Evolutionary conservation across 2,329 filamentous ascomycete genomes (phyloP), one percentile per base, ranked within the genome.

Genomic region (Ilyonectria sp.): DNA sequence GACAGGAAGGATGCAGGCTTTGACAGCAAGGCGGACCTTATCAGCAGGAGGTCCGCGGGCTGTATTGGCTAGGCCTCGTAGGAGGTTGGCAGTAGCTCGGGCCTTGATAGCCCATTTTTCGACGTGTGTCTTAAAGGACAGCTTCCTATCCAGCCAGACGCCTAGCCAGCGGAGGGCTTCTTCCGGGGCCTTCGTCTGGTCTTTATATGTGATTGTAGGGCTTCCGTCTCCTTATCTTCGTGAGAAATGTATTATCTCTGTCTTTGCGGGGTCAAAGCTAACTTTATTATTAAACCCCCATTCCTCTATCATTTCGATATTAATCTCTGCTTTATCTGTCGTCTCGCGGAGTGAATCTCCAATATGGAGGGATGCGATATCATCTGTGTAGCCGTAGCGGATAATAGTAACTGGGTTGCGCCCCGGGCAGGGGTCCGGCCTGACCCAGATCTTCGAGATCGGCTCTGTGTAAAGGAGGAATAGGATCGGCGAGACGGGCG

Each of bases 111-210:
- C 2, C 37, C 2, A 17, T 40, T 17, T 13, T 40, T 33, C 31
- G 4, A 33, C 4, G 6, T 33, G 6, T 8, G 6, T 33, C 31
- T 11, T 33, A 33, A 33, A 33, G 6, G 31, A 33, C 1, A 44
- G 40, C 37, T n/a, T 62, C 37, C 23, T 15, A 21, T 62, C 50
- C 1, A 62, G 50, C 49, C 50, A 62, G n/a, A 62, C 29, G 26
- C 59, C 50, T 4, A 62, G 59, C 59, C 59, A 62, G 15, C 50
- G 4, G 49, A 62, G 43, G 8, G 58, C 58, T 6, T 11, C 29
- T 29, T 53, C 46, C 1, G 47, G 44, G 2, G 6, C 6, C 29
- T 53, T 61, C 1, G 1, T 33, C 31, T 33, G 31, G 31, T 11
- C 6, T 33, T 33, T 33, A 9, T 33, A 3, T 2, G 8, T 11